Evolutionary conservation across 176 grass and related monocot genomes (phyloP).

Genomic region (Lolium perenne): DNA sequence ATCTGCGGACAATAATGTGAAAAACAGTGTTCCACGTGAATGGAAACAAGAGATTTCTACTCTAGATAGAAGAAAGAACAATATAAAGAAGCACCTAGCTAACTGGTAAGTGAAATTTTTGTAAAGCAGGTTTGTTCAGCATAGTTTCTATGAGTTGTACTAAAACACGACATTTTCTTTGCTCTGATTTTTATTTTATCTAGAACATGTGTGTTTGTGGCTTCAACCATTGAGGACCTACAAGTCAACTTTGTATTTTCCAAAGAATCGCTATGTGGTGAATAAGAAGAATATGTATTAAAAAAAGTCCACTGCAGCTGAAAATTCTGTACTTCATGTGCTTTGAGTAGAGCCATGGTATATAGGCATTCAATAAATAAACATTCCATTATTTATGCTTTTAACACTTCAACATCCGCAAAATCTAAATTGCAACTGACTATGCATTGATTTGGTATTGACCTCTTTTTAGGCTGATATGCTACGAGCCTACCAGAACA

Average conservation of each 20-base stretch:
- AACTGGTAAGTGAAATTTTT: constrained; percentile 62
- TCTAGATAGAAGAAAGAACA: constrained; percentile 67
- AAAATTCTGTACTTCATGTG: not conserved
- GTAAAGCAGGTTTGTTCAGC: constrained; percentile 19
- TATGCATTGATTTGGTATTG: constrained; percentile 28
- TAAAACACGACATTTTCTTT: constrained; percentile 41
- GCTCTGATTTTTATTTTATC: constrained; percentile 2
- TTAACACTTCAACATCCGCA: constrained; percentile 27
- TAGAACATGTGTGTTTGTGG: constrained; percentile 5
- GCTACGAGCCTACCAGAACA: not conserved
- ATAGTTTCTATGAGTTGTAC: constrained; percentile 10
- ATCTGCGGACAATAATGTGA: constrained; percentile 32
- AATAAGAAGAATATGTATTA: constrained; percentile 23
- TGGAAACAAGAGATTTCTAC: constrained; percentile 68
- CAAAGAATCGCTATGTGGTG: not conserved
- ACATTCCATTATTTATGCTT: constrained; percentile 14
- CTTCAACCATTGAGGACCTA: not conserved
- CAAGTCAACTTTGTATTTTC: not conserved
- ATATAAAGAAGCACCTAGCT: constrained; percentile 66
- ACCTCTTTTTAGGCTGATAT: not conserved
- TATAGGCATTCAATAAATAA: not conserved
- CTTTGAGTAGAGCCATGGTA: constrained; percentile 19
- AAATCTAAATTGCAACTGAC: not conserved
- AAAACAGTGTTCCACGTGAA: constrained; percentile 51
- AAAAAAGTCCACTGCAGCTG: constrained; percentile 6